These are phyloP conservation scores for Melianthus villosus DNA, from an alignment of 441 rosid genomes.

Conservation along the genomic window DNA sequence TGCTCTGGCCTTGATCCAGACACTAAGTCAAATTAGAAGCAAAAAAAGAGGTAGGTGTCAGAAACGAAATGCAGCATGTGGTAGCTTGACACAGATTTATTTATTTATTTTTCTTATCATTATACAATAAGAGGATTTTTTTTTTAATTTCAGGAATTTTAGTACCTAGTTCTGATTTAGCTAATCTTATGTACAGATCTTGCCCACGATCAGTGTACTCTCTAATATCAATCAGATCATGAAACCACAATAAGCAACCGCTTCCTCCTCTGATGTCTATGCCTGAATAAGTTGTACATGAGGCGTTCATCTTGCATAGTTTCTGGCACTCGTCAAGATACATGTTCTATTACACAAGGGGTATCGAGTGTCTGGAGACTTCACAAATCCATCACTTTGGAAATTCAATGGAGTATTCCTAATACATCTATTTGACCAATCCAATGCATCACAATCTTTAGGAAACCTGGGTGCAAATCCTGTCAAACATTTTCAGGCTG, in stretches of 20 bases:
- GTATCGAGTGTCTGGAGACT: slow-evolving; percentile 15
- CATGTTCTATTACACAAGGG: slow-evolving; percentile 10
- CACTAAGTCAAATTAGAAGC: too few species aligned
- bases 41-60: too few species aligned
- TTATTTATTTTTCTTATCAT: too few species aligned
- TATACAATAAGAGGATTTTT: too few species aligned
- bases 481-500: too few species aligned
- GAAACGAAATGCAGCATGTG: too few species aligned
- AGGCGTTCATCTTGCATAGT: slow-evolving; percentile 11
- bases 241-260: slow-evolving; percentile 21
- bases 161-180: slow-evolving; percentile 6
- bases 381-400: slow-evolving; percentile 11
- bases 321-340: slow-evolving; percentile 10
- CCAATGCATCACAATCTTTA: slow-evolving; percentile 6
- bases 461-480: slow-evolving; percentile 14
- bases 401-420: slow-evolving; percentile 12
- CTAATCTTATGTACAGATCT: slow-evolving; percentile 9
- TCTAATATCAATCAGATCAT: slow-evolving; percentile 14
- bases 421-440: slow-evolving; percentile 14
- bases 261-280: slow-evolving; percentile 6
- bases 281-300: slow-evolving; percentile 15
- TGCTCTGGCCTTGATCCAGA: too few species aligned
- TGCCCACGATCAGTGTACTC: slow-evolving; percentile 8
- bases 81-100: too few species aligned
- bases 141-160: neutral